phyloP scores from a whole-genome alignment of 2,329 filamentous ascomycete genomes.

The Claviceps fusiformis region DNA sequence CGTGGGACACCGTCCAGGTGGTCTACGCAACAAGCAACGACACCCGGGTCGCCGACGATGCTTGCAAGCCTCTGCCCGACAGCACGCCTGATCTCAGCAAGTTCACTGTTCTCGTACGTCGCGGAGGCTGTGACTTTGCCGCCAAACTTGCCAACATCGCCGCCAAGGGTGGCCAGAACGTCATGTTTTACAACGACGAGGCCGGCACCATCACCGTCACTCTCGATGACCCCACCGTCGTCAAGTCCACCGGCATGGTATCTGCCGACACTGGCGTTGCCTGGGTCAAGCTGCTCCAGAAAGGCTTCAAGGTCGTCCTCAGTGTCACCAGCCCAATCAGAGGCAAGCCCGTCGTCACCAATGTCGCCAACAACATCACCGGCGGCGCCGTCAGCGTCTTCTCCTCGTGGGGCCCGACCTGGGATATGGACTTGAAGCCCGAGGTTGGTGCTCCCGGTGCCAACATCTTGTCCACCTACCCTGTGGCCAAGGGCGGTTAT shows the following conservation, averaged over 20 bases:
- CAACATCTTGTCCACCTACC: slow-evolving; percentile 45
- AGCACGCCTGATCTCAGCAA: slow-evolving; percentile 42
- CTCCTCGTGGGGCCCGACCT: slow-evolving; percentile 48
- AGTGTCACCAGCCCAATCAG: too few relatives aligned
- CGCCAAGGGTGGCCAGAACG: slow-evolving; percentile 42
- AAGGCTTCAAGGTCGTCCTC: slow-evolving; percentile 27
- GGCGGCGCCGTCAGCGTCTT: slow-evolving; percentile 39
- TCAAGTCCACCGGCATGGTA: slow-evolving; percentile 15
- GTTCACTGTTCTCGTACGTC: slow-evolving; percentile 45
- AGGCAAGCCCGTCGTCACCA: accelerated
- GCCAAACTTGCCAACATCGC: slow-evolving; percentile 39
- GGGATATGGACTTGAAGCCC: slow-evolving; percentile 42
- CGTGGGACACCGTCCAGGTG: slow-evolving; percentile 6
- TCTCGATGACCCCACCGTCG: slow-evolving; percentile 15
- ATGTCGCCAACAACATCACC: slow-evolving; percentile 15
- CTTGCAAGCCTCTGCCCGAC: slow-evolving; percentile 36
- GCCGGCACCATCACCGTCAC: slow-evolving; percentile 13
- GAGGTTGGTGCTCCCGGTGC: slow-evolving; percentile 41
- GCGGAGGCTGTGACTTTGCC: slow-evolving; percentile 42
- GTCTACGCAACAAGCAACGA: slow-evolving; percentile 28
- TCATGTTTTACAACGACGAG: slow-evolving; percentile 48
- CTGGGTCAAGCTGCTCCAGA: slow-evolving; percentile 22
- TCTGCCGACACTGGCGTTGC: slow-evolving; percentile 21
- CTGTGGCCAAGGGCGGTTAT: slow-evolving; percentile 30
- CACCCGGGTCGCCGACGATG: slow-evolving; percentile 32